Evolutionary conservation across 225 moss, liverwort and hornwort species (phyloP).

Genomic region (Asterella californica): DNA sequence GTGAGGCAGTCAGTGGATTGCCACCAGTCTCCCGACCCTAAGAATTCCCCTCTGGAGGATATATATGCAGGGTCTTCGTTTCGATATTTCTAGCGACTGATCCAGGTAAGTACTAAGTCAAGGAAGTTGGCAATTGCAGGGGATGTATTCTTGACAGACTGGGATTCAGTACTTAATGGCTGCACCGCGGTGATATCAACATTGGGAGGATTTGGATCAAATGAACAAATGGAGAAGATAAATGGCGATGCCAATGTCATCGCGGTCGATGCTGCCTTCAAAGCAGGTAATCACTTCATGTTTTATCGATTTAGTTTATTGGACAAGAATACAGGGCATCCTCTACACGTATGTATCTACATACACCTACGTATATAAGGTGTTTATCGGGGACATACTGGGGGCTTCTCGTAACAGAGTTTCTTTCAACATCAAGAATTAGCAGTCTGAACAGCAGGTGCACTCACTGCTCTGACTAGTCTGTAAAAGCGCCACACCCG

Average conservation of each 20-base stretch:
- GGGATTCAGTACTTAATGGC: constrained; percentile 76
- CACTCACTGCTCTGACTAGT: too few species aligned
- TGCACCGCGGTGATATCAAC: constrained; percentile 86
- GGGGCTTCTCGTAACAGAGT: too few species aligned
- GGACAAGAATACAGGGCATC: too few species aligned
- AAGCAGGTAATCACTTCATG: constrained; percentile 47
- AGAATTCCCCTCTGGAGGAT: background rate
- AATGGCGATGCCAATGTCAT: constrained; percentile 87
- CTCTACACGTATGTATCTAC: too few species aligned
- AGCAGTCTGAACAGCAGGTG: too few species aligned
- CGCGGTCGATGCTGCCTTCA: constrained; percentile 74
- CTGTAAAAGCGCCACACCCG: too few species aligned
- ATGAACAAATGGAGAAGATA: constrained; percentile 83
- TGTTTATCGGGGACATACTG: too few species aligned
- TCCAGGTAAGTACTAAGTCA: background rate
- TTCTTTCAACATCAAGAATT: too few species aligned
- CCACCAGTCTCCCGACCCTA: background rate
- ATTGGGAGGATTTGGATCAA: constrained; percentile 67
- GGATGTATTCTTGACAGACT: constrained; percentile 80
- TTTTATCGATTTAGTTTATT: too few species aligned
- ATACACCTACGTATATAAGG: too few species aligned
- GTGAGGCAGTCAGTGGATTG: too few species aligned
- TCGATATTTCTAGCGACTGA: background rate
- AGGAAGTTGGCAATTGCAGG: constrained; percentile 38
- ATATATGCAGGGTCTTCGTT: background rate